phyloP scores from a whole-genome alignment of 768 basidiomycete species.

The Mycena filopes region DNA sequence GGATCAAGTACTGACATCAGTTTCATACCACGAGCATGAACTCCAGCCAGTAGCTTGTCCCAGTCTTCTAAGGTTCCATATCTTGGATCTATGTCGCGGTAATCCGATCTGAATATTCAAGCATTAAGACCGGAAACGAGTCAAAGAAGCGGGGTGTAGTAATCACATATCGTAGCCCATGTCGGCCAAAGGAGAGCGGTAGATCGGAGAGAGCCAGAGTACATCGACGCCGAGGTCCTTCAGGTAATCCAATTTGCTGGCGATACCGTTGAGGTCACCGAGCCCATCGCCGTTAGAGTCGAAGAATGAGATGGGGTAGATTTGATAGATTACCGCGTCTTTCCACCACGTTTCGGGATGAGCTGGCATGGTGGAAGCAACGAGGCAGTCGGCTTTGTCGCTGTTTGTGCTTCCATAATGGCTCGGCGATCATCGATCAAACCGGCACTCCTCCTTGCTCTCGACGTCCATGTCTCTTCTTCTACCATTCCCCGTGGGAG shows the following conservation, averaged over 20 bases:
- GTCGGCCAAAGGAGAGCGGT: conserved; percentile 72
- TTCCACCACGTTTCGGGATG: conserved; percentile 63
- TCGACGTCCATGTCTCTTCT: too few relatives aligned
- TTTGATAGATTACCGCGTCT: conserved; percentile 68
- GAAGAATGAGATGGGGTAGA: conserved; percentile 76
- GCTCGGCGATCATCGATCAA: too few relatives aligned
- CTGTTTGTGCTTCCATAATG: too few relatives aligned
- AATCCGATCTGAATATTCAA: conserved; percentile 63
- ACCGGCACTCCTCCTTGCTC: too few relatives aligned
- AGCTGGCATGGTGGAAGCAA: too few relatives aligned
- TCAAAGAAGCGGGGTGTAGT: too few relatives aligned
- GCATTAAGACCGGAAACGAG: neutral
- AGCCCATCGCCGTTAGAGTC: conserved; percentile 79
- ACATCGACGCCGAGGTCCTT: conserved; percentile 74
- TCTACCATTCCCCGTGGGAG: too few relatives aligned
- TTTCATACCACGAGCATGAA: conserved; percentile 75
- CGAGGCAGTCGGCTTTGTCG: too few relatives aligned
- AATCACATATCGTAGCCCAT: conserved; percentile 79
- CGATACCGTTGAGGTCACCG: conserved; percentile 77
- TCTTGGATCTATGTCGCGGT: conserved; percentile 68
- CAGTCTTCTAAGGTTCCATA: conserved; percentile 74
- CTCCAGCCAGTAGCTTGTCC: conserved; percentile 62
- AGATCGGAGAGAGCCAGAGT: conserved; percentile 80
- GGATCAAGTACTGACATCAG: conserved; percentile 60
- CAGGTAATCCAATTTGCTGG: conserved; percentile 73